A percentile compares a stretch with the other conserved stretches of the same genome.
These are phyloP conservation scores for Nyssa sinensis DNA, from an alignment of 148 eudicot species.

Conservation along the genomic window DNA sequence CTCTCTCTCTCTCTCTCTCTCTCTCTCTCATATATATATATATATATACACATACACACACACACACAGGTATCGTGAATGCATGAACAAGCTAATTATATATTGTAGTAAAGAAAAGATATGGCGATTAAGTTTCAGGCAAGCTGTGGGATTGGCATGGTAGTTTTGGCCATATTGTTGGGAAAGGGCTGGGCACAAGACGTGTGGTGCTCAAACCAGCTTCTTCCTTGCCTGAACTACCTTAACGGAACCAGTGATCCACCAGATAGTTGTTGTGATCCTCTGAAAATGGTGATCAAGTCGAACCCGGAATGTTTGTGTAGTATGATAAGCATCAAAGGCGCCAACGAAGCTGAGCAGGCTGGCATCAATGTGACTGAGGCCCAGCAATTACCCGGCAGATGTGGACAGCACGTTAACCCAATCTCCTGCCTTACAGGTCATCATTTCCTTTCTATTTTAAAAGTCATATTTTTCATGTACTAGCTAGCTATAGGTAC, in stretches of 20 bases:
- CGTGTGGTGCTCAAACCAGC: conserved; percentile 48
- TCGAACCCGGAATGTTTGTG: conserved; percentile 61
- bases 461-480: too few relatives aligned
- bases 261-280: conserved; percentile 57
- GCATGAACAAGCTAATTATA: too few relatives aligned
- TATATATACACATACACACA: neutral
- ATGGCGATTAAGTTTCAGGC: too few relatives aligned
- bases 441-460: neutral
- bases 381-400: conserved; percentile 57
- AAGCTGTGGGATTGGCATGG: too few relatives aligned
- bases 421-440: conserved; percentile 55
- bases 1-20: neutral
- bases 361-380: conserved; percentile 48
- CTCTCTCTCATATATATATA: neutral
- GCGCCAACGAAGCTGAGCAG: conserved; percentile 46
- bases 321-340: conserved; percentile 48
- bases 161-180: neutral
- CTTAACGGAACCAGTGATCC: conserved; percentile 36
- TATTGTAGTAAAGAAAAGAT: too few relatives aligned
- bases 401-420: conserved; percentile 64
- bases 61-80: too few relatives aligned
- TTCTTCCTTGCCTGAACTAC: conserved; percentile 55
- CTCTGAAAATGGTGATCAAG: conserved; percentile 53
- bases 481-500: too few relatives aligned
- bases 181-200: neutral